A percentile compares a stretch with the other conserved stretches of the same genome.
phyloP scores from a whole-genome alignment of 2,329 filamentous ascomycete species.

The Verticillium nonalfalfae region DNA sequence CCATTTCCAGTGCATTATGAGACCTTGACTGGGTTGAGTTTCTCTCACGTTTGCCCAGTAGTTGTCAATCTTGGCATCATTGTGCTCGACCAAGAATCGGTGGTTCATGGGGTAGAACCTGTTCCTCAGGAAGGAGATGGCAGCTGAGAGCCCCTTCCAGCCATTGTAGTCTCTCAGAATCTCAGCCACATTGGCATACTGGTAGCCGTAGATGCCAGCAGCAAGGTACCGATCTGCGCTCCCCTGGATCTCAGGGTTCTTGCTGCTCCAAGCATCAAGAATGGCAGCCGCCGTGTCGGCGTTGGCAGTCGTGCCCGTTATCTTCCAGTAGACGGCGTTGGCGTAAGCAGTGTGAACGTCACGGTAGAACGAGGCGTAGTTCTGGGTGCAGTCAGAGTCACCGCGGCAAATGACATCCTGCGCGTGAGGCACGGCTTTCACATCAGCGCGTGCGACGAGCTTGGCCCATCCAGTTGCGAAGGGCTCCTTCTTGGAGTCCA shows the following conservation, averaged over 20 bases:
- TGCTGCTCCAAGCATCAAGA: slow-evolving; percentile 29
- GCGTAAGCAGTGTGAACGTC: slow-evolving; percentile 28
- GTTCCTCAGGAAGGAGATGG: slow-evolving; percentile 22
- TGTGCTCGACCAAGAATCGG: slow-evolving; percentile 28
- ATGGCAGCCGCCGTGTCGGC: slow-evolving; percentile 28
- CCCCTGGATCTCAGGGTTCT: slow-evolving; percentile 24
- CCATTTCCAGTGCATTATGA: neutral
- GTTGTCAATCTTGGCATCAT: slow-evolving; percentile 23
- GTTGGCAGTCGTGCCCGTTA: slow-evolving; percentile 26
- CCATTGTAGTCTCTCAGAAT: slow-evolving; percentile 26
- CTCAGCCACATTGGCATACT: slow-evolving; percentile 39
- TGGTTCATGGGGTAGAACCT: slow-evolving; percentile 31
- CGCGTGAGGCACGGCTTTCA: slow-evolving; percentile 20
- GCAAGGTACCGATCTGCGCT: slow-evolving; percentile 29
- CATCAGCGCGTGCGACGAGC: slow-evolving; percentile 21
- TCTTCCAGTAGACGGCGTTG: slow-evolving; percentile 31
- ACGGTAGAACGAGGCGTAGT: slow-evolving; percentile 31
- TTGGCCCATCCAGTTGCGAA: slow-evolving; percentile 26
- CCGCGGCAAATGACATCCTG: slow-evolving; percentile 27
- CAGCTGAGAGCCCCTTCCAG: slow-evolving; percentile 20
- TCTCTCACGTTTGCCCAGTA: slow-evolving; percentile 27
- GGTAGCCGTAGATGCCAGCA: slow-evolving; percentile 35
- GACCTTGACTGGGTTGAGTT: neutral
- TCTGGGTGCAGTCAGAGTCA: slow-evolving; percentile 17
- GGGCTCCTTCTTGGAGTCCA: slow-evolving; percentile 22